Conservation (phyloP, 2,329 filamentous ascomycete species). For the Trichoderma citrinoviride region DNA sequence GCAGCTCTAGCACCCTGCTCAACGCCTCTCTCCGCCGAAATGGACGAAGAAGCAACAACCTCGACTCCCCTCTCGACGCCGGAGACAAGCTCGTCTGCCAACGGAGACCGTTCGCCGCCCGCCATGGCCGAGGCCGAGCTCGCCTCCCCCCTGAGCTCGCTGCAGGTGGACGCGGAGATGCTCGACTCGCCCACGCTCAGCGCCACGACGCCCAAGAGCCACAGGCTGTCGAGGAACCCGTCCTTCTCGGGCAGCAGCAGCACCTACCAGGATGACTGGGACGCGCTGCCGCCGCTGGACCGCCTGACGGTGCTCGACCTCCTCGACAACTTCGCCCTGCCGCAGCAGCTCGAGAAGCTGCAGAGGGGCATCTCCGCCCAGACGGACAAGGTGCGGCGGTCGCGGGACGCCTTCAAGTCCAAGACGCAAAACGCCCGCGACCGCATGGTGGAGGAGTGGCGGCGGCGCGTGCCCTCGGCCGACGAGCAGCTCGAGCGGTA, state of each 20-base stretch:
- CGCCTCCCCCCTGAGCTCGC: slow-evolving; percentile 42
- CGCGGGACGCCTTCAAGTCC: slow-evolving; percentile 75
- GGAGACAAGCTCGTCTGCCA: neutral
- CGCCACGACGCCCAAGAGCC: slow-evolving; percentile 47
- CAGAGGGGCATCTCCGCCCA: slow-evolving; percentile 80
- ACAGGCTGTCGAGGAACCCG: slow-evolving; percentile 67
- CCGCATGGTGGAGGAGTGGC: slow-evolving; percentile 90
- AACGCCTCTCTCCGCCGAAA: neutral
- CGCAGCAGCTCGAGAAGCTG: slow-evolving; percentile 86
- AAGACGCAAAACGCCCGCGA: slow-evolving; percentile 77
- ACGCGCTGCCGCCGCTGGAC: slow-evolving; percentile 82
- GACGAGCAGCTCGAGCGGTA: slow-evolving; percentile 94
- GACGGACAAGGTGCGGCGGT: slow-evolving; percentile 79
- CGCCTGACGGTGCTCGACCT: slow-evolving; percentile 89
- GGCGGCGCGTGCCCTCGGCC: slow-evolving; percentile 76
- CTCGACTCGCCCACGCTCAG: slow-evolving; percentile 52
- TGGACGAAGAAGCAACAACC: slow-evolving; percentile 18
- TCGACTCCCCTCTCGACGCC: slow-evolving; percentile 15
- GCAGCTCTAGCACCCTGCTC: neutral
- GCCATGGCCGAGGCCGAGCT: slow-evolving; percentile 42
- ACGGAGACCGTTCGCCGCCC: slow-evolving; percentile 24
- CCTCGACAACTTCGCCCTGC: slow-evolving; percentile 87
- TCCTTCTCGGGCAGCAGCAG: slow-evolving; percentile 84
- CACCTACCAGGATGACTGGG: slow-evolving; percentile 86
- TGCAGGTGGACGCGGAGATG: slow-evolving; percentile 44